phyloP scores from a whole-genome alignment of 2,329 filamentous ascomycete species.

The Pseudonectria foliicola region DNA sequence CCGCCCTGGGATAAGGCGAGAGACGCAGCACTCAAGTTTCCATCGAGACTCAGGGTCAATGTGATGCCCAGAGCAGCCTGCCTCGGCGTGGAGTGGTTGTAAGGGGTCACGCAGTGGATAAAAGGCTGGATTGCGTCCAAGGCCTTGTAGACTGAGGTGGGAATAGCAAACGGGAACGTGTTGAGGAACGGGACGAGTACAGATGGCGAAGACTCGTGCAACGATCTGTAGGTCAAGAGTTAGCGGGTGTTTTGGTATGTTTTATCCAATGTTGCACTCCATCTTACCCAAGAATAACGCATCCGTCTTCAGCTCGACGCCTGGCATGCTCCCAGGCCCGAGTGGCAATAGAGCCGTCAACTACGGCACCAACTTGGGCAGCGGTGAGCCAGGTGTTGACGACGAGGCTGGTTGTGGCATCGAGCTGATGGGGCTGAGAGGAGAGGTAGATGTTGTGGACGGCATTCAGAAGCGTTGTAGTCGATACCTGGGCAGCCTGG shows the following conservation, averaged over 20 bases:
- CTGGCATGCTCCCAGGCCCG: constrained; percentile 96
- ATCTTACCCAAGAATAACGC: constrained; percentile 76
- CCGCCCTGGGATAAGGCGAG: constrained; percentile 79
- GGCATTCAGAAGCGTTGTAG: constrained; percentile 85
- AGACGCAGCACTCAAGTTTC: constrained; percentile 67
- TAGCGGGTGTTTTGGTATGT: constrained; percentile 3
- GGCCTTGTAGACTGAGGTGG: constrained; percentile 67
- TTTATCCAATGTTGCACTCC: not conserved
- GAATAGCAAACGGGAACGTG: constrained; percentile 72
- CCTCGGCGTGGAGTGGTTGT: constrained; percentile 76
- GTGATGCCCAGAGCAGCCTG: constrained; percentile 76
- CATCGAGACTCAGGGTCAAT: constrained; percentile 73
- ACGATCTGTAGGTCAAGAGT: constrained; percentile 52
- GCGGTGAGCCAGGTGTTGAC: constrained; percentile 95
- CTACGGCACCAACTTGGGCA: constrained; percentile 60
- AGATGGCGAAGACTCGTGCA: constrained; percentile 83
- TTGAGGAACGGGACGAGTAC: constrained; percentile 74
- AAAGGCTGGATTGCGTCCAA: constrained; percentile 81
- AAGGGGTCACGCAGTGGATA: constrained; percentile 76
- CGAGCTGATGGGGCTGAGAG: constrained; percentile 75
- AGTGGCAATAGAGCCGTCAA: constrained; percentile 70
- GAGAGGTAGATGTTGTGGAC: constrained; percentile 84
- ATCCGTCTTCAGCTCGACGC: constrained; percentile 89
- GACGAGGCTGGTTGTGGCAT: constrained; percentile 83
- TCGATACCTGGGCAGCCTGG: constrained; percentile 75